Base-by-base conservation (phyloP, 225 moss, liverwort and hornwort genomes). In the Marchantia paleacea region DNA sequence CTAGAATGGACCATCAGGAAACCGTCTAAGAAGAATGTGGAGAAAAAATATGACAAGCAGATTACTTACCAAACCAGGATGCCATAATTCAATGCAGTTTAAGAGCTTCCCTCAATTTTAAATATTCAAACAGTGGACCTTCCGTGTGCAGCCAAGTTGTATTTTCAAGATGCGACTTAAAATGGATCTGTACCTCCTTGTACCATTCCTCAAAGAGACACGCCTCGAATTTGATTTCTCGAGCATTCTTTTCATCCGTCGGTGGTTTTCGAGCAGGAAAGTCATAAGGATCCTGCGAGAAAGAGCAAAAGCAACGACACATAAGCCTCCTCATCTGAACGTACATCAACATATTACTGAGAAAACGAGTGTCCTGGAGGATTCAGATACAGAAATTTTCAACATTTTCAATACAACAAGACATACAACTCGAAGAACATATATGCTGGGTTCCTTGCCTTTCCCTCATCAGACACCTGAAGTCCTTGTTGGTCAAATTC, bases 141-240 rank as follows among this genome's bases (percentile, higher is more conserved):
- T 57, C 57, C 57, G 6, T 57, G 14, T 57, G 57, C 13, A 57
- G 19, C 57, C 14, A 13, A 57, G 19, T 19, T 57, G 57, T 4
- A 3, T 2, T 2, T 39, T 14, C 0, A 28, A 13, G 28, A 54
- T n/a, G 52, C 5, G 39, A 49, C 6, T 3, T 75, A 57, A 19
- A 48, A 20, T 76, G 24, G 48, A 61, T 8, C 22, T 29, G 29
- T 80, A 86, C 82, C 80, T 81, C 79, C 52, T 72, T 84, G 80
- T 81, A 81, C 86, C 84, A 84, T 76, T 84, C 79, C 24, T 83
- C 83, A 69, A 86, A 75, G 29, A 84, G 58, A 55, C 86, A 86
- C 0, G 47, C 7, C 79, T 79, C 68, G 0, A 78, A 70, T 52
- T 78, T 61, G 16, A 72, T 75, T 28, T 76, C 53, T 81, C 20